Conservation (phyloP, 768 basidiomycete species). For the Psilocybe cubensis region DNA sequence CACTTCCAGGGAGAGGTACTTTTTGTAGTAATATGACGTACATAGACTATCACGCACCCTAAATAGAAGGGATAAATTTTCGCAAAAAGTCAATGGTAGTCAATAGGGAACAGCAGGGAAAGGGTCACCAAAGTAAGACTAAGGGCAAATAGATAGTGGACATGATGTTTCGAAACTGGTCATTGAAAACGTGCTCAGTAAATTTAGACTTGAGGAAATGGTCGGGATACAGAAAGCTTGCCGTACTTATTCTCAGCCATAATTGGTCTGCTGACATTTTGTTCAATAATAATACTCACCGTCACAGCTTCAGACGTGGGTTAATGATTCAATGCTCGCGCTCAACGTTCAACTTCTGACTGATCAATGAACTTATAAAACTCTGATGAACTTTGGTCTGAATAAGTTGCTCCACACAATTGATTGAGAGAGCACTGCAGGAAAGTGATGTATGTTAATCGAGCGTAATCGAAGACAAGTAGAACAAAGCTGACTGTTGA, state of each 20-base stretch:
- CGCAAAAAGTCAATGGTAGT: too few relatives aligned
- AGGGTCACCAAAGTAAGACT: neutral
- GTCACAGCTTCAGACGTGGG: neutral
- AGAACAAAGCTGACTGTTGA: neutral
- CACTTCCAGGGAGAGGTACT: too few relatives aligned
- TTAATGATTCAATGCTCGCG: neutral
- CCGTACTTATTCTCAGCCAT: neutral
- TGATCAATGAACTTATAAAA: too few relatives aligned
- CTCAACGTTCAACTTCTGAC: neutral
- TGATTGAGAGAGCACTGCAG: too few relatives aligned
- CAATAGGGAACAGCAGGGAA: neutral
- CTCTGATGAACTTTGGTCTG: too few relatives aligned
- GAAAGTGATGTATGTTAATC: neutral
- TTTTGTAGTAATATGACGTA: too few relatives aligned
- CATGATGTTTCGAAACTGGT: too few relatives aligned
- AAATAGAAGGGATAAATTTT: too few relatives aligned
- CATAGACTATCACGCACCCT: too few relatives aligned
- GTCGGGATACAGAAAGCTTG: neutral
- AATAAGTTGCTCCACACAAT: too few relatives aligned
- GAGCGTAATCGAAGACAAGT: neutral
- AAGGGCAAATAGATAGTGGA: too few relatives aligned
- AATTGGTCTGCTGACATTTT: neutral
- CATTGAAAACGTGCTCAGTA: too few relatives aligned
- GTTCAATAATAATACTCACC: neutral
- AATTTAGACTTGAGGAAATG: neutral